Conservation (phyloP, 257 asterid genomes). For the Petrea volubilis region DNA sequence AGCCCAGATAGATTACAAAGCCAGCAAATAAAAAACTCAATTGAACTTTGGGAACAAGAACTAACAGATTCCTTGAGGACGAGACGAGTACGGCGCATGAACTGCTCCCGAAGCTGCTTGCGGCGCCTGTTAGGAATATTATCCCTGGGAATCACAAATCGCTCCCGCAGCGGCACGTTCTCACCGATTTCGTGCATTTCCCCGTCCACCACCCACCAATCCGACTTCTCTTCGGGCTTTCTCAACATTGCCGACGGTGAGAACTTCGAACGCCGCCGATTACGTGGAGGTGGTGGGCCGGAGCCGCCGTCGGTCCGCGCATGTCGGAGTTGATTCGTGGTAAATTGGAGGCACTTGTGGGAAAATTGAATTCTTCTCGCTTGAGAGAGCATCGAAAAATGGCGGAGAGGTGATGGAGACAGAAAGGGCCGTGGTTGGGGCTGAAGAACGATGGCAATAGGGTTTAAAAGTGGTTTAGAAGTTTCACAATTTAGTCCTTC, state of each 20-base stretch:
- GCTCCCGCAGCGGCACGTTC: conserved; percentile 79
- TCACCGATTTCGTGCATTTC: conserved; percentile 99
- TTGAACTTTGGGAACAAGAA: conserved; percentile 13
- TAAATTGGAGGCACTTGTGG: conserved; percentile 25
- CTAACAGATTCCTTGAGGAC: conserved; percentile 88
- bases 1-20: neutral
- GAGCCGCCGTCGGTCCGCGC: conserved; percentile 56
- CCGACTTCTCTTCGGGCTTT: conserved; percentile 67
- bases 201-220: conserved; percentile 98
- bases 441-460: conserved; percentile 16
- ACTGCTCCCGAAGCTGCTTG: conserved; percentile 95
- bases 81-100: conserved; percentile 99
- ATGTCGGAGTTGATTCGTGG: conserved; percentile 44
- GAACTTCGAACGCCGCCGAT: conserved; percentile 68
- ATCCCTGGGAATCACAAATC: conserved; percentile 86
- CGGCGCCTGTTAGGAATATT: conserved; percentile 91
- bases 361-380: conserved; percentile 42
- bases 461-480: conserved; percentile 21
- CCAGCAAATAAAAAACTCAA: neutral
- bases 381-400: conserved; percentile 49
- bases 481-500: conserved; percentile 8
- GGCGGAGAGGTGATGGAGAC: neutral
- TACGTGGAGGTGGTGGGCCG: conserved; percentile 37
- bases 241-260: conserved; percentile 62
- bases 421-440: too few relatives aligned